Conservation (phyloP, 1,284 basidiomycete species). For the Cryptococcus sp. region DNA sequence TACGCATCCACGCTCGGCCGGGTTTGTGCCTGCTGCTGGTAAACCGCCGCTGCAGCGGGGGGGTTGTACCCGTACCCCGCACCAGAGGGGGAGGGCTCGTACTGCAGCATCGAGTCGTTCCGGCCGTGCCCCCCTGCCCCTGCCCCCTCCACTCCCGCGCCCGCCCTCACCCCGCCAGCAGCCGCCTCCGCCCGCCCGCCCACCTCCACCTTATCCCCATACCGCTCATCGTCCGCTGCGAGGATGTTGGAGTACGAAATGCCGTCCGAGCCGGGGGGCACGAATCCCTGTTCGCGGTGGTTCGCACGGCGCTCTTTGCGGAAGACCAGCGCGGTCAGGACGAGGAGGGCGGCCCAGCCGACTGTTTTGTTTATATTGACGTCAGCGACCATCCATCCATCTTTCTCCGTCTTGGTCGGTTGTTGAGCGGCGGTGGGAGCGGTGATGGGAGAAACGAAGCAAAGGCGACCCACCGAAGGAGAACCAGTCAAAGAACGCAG, state of each 20-base stretch:
- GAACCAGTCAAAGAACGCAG: conserved; percentile 76
- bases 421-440: background rate
- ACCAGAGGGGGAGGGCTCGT: background rate
- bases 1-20: conserved; percentile 77
- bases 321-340: conserved; percentile 34
- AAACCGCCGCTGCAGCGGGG: background rate
- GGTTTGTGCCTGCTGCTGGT: conserved; percentile 5
- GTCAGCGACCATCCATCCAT: background rate
- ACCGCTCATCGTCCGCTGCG: conserved; percentile 28
- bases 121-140: too few relatives aligned
- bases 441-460: background rate
- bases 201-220: conserved; percentile 31
- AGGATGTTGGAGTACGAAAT: conserved; percentile 29
- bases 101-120: too few relatives aligned
- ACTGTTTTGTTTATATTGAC: background rate
- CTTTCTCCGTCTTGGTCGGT: background rate
- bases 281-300: conserved; percentile 34
- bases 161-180: too few relatives aligned
- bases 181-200: background rate
- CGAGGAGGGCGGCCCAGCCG: conserved; percentile 34
- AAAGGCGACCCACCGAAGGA: conserved; percentile 6
- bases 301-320: conserved; percentile 26
- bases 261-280: conserved; percentile 28
- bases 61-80: background rate
- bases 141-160: conserved; percentile 16